Percentiles rank a stretch among this genome's conserved stretches.
Conservation (phyloP, 2,329 filamentous ascomycete genomes). For the Harringtonia lauricola region DNA sequence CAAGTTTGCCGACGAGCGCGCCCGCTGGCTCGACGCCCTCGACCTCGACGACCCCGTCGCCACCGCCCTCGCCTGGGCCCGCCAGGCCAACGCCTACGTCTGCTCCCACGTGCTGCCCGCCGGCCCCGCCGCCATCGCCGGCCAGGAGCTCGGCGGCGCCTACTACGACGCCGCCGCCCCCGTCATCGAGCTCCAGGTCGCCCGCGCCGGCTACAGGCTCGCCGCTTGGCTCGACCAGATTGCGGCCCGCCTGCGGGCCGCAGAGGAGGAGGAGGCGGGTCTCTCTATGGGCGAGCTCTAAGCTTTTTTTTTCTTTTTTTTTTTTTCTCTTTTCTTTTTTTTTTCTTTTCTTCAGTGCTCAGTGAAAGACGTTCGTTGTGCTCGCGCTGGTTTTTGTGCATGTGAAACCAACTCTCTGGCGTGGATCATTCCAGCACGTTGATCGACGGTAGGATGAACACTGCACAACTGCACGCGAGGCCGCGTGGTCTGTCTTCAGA, state of each 20-base stretch:
- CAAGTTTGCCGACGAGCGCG: slow-evolving; percentile 37
- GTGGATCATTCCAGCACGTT: no score
- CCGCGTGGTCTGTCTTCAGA: no score
- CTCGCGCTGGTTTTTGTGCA: no score
- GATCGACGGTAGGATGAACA: no score
- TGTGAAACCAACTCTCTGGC: no score
- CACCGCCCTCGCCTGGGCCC: slow-evolving; percentile 53
- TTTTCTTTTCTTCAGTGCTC: no score
- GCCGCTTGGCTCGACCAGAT: slow-evolving; percentile 57
- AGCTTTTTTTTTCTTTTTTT: neutral
- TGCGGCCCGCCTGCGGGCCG: slow-evolving; percentile 23
- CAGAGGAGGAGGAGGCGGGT: neutral
- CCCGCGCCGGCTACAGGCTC: slow-evolving; percentile 57
- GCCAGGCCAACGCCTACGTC: slow-evolving; percentile 50
- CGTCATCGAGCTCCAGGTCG: slow-evolving; percentile 55
- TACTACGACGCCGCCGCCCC: slow-evolving; percentile 56
- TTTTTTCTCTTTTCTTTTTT: neutral
- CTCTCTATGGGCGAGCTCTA: neutral
- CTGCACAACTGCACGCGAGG: no score
- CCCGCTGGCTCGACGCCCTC: slow-evolving; percentile 46
- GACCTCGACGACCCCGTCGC: slow-evolving; percentile 39
- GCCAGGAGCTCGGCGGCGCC: slow-evolving; percentile 43
- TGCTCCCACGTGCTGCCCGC: slow-evolving; percentile 54
- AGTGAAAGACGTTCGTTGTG: no score
- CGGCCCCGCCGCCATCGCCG: slow-evolving; percentile 44